Evolutionary conservation across 2,329 filamentous ascomycete species (phyloP).

Genomic region (Cladorrhinum sp.): DNA sequence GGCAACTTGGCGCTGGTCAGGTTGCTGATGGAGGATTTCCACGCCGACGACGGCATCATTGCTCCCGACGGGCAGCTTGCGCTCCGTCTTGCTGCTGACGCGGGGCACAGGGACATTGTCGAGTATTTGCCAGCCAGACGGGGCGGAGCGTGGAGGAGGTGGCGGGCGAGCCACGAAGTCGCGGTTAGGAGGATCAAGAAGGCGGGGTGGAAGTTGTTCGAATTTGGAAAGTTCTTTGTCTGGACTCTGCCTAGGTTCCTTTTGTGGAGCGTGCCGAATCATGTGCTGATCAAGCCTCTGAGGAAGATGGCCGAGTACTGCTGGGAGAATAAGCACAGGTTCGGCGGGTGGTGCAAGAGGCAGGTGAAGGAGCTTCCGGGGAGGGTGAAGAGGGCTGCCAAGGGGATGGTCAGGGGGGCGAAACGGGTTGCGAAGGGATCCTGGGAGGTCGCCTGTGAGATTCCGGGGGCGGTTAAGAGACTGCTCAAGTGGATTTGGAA

Average conservation of each 20-base stretch:
- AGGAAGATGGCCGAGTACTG: conserved; percentile 28
- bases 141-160: conserved; percentile 38
- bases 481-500: conserved; percentile 24
- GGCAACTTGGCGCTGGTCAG: conserved; percentile 42
- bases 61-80: conserved; percentile 46
- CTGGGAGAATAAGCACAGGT: conserved; percentile 19
- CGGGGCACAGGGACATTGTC: conserved; percentile 43
- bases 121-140: conserved; percentile 40
- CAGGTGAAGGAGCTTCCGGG: conserved; percentile 30
- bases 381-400: conserved; percentile 22
- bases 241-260: conserved; percentile 33
- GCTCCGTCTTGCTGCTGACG: conserved; percentile 42
- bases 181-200: conserved; percentile 30
- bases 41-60: conserved; percentile 42
- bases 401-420: conserved; percentile 18
- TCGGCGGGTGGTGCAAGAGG: conserved; percentile 33
- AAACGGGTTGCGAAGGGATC: conserved; percentile 19
- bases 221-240: conserved; percentile 29
- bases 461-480: conserved; percentile 24
- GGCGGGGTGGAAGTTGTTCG: conserved; percentile 25
- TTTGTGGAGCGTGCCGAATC: conserved; percentile 30
- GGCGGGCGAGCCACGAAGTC: conserved; percentile 33
- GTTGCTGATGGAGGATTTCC: conserved; percentile 39
- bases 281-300: conserved; percentile 17
- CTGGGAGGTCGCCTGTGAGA: conserved; percentile 23